Base-by-base conservation (phyloP, 495 filamentous ascomycete species). In the Paragyromitra xinjiangensis region DNA sequence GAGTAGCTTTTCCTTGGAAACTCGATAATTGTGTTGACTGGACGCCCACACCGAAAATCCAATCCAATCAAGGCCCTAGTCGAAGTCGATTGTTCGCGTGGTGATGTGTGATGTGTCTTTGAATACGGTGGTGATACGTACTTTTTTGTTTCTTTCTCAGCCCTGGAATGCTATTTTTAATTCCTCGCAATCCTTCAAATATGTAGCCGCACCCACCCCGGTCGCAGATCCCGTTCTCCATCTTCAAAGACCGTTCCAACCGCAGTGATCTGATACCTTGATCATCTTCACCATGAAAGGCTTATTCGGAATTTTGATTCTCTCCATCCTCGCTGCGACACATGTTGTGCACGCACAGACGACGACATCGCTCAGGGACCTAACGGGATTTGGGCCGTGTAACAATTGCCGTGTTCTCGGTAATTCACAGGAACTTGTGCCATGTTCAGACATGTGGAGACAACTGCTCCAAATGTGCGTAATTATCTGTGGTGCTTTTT, bases 391-490 rank as follows among this genome's bases (percentile, higher is more conserved):
- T 12, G 69, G 74, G 1, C 50, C 74, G 4, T 77, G 74, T 55
- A 34, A 24, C 2, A 39, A 61, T 19, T 77, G 74, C 26, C 8
- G 2, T 19, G 37, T 73, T 42, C 69, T 77, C 9, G 74, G 69
- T 22, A 77, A 66, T 42, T 24, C 62, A 9, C 16, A 77, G 50
- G 62, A 59, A 40, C 74, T 77, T 9, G 69, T 73, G 6, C 40
- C 74, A 12, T 77, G 74, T 34, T 77, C 74, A 14, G 22, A 67
- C 5, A 59, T 65, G 48, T 77, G 74, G 74, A 72, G 74, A n/a
- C 69, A 77, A 0, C 29, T 77, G 22, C 26, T 77, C 29, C 3
- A 51, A 48, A 73, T 34, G 74, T 77, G 37, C n/a, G 69, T 77
- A 71, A 44, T 45, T 64, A 44, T 9, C 55, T 73, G 3, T 22